Evolutionary conservation across 306 rosid species (phyloP), one percentile per base, ranked within the genome.

Genomic region (Sindora glabra): DNA sequence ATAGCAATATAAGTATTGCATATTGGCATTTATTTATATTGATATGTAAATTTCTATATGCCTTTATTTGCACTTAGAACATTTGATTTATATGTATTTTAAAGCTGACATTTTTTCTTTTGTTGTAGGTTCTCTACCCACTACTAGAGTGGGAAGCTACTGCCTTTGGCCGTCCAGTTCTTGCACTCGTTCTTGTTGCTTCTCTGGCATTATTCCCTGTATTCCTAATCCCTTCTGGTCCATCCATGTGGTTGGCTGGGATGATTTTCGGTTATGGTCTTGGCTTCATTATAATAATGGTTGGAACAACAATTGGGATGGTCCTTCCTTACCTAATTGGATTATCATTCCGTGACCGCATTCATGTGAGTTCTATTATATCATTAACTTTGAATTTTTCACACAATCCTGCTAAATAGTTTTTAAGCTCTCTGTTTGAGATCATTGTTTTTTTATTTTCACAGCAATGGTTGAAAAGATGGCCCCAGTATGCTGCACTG

Each of bases 191-290:
- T 70, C 95, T 94, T 4, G 80, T 89, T 62, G 95, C 89, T 74
- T 94, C 99, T 72, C 71, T 94, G 59, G 95, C 97, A 36, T 68
- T 89, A 39, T 94, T 94, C 76, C 99, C 99, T 2, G 90, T 82
- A 48, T 50, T 94, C 34, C 59, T 94, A 50, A 74, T 94, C 54
- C 99, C 97, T 59, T 89, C 99, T 32, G 97, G 95, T 36, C 99
- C 99, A 68, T 94, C 99, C 75, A 89, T 94, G 99, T 94, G 99
- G 97, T 72, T 94, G 82, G 95, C 99, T 25, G 97, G 97, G 60
- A 94, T 94, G 97, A 94, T 89, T 54, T 92, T 94, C 77, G 99
- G 99, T 63, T 89, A 94, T 73, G 99, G 94, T 57, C 76, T 86
- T 39, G 97, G 99, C 42, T 94, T 94, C 36, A 72, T 86, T 36